A percentile compares a stretch with the other conserved stretches of the same genome.
These are phyloP conservation scores for Arachis hypogaea DNA, from an alignment of 306 rosid genomes.

Conservation along the genomic window DNA sequence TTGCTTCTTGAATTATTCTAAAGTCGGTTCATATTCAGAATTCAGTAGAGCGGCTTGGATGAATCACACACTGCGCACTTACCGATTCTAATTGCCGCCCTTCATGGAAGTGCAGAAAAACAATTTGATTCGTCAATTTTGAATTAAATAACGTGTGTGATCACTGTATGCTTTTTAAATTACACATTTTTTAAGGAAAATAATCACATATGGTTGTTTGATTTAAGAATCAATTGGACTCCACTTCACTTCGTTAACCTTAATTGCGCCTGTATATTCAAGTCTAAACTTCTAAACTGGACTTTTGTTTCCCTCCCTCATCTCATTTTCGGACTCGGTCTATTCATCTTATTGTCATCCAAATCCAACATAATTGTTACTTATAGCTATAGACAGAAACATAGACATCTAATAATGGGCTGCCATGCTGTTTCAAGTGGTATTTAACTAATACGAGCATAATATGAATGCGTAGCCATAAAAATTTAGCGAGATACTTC, in stretches of 20 bases:
- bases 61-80: not conserved
- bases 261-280: no score
- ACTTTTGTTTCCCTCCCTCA: not conserved
- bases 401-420: not conserved
- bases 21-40: not conserved
- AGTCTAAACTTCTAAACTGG: not conserved
- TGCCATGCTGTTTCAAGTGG: not conserved
- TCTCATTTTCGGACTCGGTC: no score
- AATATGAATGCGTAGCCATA: not conserved
- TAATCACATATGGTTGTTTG: no score
- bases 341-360: not conserved
- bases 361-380: not conserved
- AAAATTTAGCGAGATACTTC: not conserved
- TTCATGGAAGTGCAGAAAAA: not conserved
- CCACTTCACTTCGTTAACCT: no score
- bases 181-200: no score
- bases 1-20: not conserved
- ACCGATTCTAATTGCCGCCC: conserved; percentile 1
- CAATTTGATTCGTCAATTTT: no score
- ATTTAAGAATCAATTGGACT: no score
- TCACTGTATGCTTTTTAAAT: no score
- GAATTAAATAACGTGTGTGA: no score
- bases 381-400: not conserved
- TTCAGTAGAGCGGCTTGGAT: not conserved
- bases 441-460: not conserved